These are phyloP conservation scores for Cucumis hystrix DNA, from an alignment of 306 rosid genomes.

Conservation along the genomic window DNA sequence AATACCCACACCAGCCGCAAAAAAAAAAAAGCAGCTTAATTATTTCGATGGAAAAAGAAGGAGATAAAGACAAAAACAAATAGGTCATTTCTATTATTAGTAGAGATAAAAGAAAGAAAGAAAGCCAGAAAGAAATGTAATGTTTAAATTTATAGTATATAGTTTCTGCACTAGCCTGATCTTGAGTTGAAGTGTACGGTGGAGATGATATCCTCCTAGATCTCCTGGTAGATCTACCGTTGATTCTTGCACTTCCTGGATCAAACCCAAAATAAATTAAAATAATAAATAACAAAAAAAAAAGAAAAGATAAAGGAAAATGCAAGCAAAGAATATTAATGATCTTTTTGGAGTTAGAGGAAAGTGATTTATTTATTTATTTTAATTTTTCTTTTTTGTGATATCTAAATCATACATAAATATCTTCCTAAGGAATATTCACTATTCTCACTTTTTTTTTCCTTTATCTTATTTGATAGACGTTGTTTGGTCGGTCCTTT, in stretches of 20 bases:
- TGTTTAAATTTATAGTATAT: background rate
- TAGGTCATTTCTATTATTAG: background rate
- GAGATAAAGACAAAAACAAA: background rate
- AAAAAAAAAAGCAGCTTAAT: background rate
- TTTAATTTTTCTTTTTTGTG: background rate
- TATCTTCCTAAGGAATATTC: conserved; percentile 25
- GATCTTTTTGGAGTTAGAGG: background rate
- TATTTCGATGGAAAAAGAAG: background rate
- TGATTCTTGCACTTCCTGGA: conserved; percentile 11
- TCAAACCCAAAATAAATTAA: background rate
- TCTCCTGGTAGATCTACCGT: conserved; percentile 22
- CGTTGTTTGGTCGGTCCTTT: background rate
- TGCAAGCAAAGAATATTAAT: background rate
- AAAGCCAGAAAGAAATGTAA: background rate
- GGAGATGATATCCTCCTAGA: conserved; percentile 24
- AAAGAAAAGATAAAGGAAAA: background rate
- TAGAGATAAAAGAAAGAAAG: background rate
- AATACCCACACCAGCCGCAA: background rate
- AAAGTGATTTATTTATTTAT: background rate
- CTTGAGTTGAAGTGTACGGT: conserved; percentile 27
- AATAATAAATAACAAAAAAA: background rate
- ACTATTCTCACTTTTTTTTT: background rate
- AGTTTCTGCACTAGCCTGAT: conserved; percentile 34
- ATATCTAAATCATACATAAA: conserved; percentile 6
- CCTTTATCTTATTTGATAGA: background rate